phyloP scores from a whole-genome alignment of 2,329 filamentous ascomycete genomes.

The Zymoseptoria ardabiliae region DNA sequence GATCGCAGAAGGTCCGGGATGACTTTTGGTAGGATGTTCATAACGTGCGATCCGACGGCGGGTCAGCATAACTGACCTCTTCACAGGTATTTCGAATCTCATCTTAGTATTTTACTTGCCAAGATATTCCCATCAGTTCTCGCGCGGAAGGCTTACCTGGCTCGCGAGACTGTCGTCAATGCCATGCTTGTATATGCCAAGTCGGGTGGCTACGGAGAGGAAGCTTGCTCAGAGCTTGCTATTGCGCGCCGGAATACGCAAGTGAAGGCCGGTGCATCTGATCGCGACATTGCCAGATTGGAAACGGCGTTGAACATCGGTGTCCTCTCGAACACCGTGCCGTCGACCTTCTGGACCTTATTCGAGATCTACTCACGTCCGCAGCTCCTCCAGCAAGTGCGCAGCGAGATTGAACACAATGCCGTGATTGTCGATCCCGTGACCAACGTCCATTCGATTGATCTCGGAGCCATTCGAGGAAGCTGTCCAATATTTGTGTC shows the following conservation, averaged over 20 bases:
- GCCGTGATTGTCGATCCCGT: constrained; percentile 13
- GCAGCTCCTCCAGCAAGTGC: constrained; percentile 33
- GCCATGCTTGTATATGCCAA: constrained; percentile 27
- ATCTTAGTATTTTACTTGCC: constrained; percentile 18
- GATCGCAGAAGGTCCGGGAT: constrained; percentile 29
- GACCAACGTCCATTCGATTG: constrained; percentile 35
- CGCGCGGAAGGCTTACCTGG: constrained; percentile 33
- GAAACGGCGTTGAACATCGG: constrained; percentile 23
- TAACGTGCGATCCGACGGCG: too few species aligned
- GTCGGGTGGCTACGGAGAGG: constrained; percentile 18
- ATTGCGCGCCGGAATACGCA: too few species aligned
- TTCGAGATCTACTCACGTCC: constrained; percentile 38
- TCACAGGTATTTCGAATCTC: constrained; percentile 26
- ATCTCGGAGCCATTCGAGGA: constrained; percentile 16
- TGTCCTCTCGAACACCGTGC: constrained; percentile 37
- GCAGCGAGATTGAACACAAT: constrained; percentile 31
- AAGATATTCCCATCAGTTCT: constrained; percentile 32
- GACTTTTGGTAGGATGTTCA: constrained; percentile 32
- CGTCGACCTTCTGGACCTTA: constrained; percentile 41
- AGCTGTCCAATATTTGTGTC: constrained; percentile 39
- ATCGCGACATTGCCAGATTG: constrained; percentile 8
- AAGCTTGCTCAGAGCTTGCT: constrained; percentile 1
- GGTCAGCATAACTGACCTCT: too few species aligned
- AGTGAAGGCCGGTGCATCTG: background rate
- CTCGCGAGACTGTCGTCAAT: constrained; percentile 26